Evolutionary conservation across 257 asterid species (phyloP).

Genomic region (Solanum gracilifrons): DNA sequence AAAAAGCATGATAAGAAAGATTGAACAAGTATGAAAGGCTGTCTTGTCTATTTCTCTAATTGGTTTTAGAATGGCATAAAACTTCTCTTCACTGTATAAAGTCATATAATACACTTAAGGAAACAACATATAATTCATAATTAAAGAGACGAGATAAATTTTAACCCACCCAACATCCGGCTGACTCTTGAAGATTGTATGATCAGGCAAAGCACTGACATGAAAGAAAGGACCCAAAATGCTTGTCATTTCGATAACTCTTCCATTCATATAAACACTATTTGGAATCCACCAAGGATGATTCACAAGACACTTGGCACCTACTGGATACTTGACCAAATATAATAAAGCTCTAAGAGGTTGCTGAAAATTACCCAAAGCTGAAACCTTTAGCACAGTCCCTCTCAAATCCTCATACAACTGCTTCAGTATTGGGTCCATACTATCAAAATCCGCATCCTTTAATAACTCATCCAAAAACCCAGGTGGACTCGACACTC

Average conservation of each 20-base stretch:
- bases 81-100: not conserved
- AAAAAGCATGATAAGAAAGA: not conserved
- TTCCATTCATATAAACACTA: conserved; percentile 69
- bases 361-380: conserved; percentile 88
- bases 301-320: conserved; percentile 75
- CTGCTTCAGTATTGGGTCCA: conserved; percentile 72
- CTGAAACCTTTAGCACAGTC: conserved; percentile 73
- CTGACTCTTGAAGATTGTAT: conserved; percentile 63
- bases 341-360: conserved; percentile 67
- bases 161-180: conserved; percentile 92
- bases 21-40: not conserved
- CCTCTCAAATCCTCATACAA: conserved; percentile 92
- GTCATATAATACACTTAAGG: not conserved
- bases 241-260: conserved; percentile 93
- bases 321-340: conserved; percentile 64
- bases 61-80: not conserved
- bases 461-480: conserved; percentile 69
- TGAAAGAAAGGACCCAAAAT: conserved; percentile 92
- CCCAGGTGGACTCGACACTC: conserved; percentile 51
- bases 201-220: conserved; percentile 94
- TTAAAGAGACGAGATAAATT: not conserved
- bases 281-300: conserved; percentile 97
- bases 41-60: not conserved
- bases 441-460: conserved; percentile 74
- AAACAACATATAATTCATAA: not conserved